Conservation (phyloP, 495 filamentous ascomycete species). For the Aspergillus coremiiformis region DNA sequence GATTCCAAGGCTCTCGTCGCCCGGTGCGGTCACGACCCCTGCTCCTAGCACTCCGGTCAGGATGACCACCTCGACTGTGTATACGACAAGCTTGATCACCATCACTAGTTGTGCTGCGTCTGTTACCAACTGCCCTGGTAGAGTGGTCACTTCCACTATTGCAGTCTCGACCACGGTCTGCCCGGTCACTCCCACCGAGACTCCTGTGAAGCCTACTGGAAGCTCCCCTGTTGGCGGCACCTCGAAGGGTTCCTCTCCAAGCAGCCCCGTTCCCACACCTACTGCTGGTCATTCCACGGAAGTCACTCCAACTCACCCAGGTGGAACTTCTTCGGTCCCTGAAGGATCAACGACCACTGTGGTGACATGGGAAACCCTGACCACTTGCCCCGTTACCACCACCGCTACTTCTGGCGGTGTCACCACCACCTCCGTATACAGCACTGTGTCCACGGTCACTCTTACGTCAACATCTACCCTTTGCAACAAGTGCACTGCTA, state of each 20-base stretch:
- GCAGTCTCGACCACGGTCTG: conserved; percentile 54
- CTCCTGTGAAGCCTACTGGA: conserved; percentile 4
- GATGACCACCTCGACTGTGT: conserved; percentile 53
- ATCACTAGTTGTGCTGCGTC: conserved; percentile 50
- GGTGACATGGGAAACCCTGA: conserved; percentile 32
- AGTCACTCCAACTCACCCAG: conserved; percentile 6
- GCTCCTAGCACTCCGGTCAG: conserved; percentile 8
- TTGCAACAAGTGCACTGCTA: conserved; percentile 28
- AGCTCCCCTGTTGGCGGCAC: conserved; percentile 10
- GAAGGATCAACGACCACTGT: conserved; percentile 17
- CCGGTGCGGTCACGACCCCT: conserved; percentile 2
- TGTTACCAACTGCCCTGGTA: conserved; percentile 54
- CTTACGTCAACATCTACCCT: conserved; percentile 35
- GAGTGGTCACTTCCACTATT: conserved; percentile 48
- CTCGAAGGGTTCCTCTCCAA: neutral
- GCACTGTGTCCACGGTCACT: conserved; percentile 34
- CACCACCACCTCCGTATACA: conserved; percentile 27
- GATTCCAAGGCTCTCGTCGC: conserved; percentile 4
- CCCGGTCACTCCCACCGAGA: conserved; percentile 41
- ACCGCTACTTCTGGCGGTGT: conserved; percentile 30
- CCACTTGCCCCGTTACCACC: conserved; percentile 37
- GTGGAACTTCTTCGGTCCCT: neutral
- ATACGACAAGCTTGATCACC: conserved; percentile 49
- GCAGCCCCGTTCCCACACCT: conserved; percentile 13
- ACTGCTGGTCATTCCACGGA: conserved; percentile 24